Conservation (phyloP, 192 early-diverging fungal genomes). For the Coemansia nantahalensis region DNA sequence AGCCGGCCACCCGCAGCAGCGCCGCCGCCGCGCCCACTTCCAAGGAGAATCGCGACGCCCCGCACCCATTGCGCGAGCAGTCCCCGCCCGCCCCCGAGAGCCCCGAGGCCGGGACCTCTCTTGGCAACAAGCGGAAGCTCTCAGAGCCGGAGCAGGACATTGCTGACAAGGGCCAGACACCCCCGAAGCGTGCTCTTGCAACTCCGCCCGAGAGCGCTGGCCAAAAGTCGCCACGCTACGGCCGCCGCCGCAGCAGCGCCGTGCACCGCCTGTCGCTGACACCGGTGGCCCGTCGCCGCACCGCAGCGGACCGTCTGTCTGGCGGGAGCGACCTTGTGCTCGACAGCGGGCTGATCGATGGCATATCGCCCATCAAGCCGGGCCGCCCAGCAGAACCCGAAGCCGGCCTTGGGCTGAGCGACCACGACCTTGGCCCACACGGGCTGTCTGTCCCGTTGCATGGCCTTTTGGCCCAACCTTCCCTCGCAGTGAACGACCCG, state of each 20-base stretch:
- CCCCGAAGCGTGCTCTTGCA: too few species aligned
- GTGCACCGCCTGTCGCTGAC: conserved; percentile 5
- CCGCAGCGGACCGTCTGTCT: conserved; percentile 1
- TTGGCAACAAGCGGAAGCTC: too few species aligned
- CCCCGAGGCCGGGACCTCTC: too few species aligned
- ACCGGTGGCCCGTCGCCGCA: background rate
- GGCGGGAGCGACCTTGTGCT: conserved; percentile 5
- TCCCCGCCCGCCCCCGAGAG: too few species aligned
- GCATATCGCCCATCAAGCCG: conserved; percentile 34
- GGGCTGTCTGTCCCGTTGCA: background rate
- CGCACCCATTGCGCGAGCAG: background rate
- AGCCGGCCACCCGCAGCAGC: background rate
- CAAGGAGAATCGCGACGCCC: background rate
- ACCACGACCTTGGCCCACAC: conserved; percentile 2
- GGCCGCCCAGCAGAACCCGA: conserved; percentile 8
- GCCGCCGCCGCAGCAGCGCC: conserved; percentile 16
- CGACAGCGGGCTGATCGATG: conserved; percentile 32
- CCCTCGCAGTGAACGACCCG: too few species aligned
- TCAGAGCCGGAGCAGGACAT: too few species aligned
- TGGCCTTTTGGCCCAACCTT: background rate
- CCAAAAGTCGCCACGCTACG: conserved; percentile 17
- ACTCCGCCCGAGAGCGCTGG: conserved; percentile 1
- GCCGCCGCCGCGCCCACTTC: background rate
- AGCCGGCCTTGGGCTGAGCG: background rate
- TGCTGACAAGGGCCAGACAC: too few species aligned